A percentile compares a stretch with the other conserved stretches of the same genome.
Conservation (phyloP, 257 asterid genomes). For the Handroanthus guayacan region DNA sequence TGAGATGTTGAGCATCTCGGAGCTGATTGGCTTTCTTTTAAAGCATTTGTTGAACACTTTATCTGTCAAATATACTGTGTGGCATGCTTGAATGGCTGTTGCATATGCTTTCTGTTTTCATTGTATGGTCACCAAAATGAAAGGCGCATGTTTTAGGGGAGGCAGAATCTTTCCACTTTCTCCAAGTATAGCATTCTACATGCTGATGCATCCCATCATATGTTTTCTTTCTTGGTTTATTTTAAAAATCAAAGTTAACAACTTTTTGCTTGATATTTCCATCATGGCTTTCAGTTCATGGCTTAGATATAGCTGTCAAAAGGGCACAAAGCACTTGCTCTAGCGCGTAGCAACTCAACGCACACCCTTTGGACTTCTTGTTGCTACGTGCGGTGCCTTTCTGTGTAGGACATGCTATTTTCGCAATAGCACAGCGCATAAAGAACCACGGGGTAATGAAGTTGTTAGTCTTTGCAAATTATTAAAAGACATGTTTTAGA, state of each 20-base stretch:
- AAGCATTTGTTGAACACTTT: background rate
- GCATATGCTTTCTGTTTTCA: slow-evolving; percentile 14
- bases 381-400: no score
- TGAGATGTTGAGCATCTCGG: background rate
- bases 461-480: no score
- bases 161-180: background rate
- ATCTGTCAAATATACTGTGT: background rate
- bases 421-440: no score
- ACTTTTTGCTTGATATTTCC: background rate
- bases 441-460: no score
- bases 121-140: background rate
- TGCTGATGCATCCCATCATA: background rate
- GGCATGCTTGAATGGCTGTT: background rate
- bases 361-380: no score
- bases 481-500: no score
- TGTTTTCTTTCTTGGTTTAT: background rate
- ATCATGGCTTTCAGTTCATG: background rate
- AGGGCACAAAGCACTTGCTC: no score
- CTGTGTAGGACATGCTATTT: no score
- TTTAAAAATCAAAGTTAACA: background rate
- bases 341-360: no score
- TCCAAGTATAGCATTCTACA: background rate
- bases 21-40: background rate
- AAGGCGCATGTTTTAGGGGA: background rate
- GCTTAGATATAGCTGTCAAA: background rate